phyloP scores from a whole-genome alignment of 2,329 filamentous ascomycete genomes.

The Alternaria triticimaculans region DNA sequence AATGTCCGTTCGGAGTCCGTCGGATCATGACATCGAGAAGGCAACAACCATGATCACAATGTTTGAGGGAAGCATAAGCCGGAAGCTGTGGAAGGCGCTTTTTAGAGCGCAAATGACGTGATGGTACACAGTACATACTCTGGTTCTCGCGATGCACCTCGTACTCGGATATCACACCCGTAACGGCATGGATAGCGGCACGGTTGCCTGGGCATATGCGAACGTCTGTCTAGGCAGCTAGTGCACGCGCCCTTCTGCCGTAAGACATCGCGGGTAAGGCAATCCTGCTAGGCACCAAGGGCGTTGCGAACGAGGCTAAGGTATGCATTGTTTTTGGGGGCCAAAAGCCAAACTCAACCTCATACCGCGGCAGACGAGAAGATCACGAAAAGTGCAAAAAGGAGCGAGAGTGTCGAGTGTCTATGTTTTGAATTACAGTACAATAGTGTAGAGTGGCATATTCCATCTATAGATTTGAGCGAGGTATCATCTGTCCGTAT shows the following conservation, averaged over 20 bases:
- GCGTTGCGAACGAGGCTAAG: not conserved
- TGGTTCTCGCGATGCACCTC: not conserved
- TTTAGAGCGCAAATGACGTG: not conserved
- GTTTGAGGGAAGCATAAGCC: not conserved
- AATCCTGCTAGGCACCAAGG: not conserved
- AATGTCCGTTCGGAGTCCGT: not conserved
- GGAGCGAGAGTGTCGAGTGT: not conserved
- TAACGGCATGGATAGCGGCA: not conserved
- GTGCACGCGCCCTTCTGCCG: not conserved
- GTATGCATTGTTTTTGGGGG: not conserved
- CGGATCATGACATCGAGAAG: not conserved
- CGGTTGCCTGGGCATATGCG: constrained; percentile 3
- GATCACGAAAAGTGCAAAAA: not conserved
- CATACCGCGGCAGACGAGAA: not conserved
- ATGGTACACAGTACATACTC: not conserved
- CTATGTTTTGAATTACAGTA: not conserved
- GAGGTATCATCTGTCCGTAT: constrained; percentile 13
- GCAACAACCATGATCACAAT: not conserved
- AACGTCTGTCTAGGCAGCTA: constrained; percentile 1
- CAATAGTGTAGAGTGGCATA: not conserved
- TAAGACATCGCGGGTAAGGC: not conserved
- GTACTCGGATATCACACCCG: not conserved
- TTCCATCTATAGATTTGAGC: constrained; percentile 18
- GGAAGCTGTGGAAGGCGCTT: not conserved
- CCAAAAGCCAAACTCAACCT: constrained; percentile 12